phyloP scores from a whole-genome alignment of 345 rosid species.

The Sisymbrium irio region DNA sequence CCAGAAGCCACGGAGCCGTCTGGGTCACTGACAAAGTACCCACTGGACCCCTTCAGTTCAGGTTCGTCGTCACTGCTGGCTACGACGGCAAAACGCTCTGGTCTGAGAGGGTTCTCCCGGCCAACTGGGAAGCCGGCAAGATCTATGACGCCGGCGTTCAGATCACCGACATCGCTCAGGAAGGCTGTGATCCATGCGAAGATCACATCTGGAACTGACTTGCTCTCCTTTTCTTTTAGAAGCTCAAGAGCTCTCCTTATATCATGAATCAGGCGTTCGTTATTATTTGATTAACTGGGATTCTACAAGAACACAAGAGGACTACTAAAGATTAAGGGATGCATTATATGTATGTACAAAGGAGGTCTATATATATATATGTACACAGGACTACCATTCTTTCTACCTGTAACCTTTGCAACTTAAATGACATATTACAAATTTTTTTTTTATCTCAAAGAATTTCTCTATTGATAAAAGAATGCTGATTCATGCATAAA shows the following conservation, averaged over 20 bases:
- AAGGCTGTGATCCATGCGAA: slow-evolving; percentile 73
- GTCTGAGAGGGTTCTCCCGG: slow-evolving; percentile 72
- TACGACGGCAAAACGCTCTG: slow-evolving; percentile 83
- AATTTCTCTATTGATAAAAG: neutral
- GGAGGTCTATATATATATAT: slow-evolving; percentile 14
- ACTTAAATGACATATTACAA: neutral
- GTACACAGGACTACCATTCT: slow-evolving; percentile 16
- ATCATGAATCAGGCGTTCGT: neutral
- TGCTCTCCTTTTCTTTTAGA: neutral
- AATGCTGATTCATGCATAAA: neutral
- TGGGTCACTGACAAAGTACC: slow-evolving; percentile 77
- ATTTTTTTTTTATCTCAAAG: neutral
- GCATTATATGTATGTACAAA: slow-evolving; percentile 16
- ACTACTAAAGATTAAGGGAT: neutral
- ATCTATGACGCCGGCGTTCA: slow-evolving; percentile 72
- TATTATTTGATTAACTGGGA: neutral
- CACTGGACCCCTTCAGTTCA: slow-evolving; percentile 66
- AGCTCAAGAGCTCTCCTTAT: neutral
- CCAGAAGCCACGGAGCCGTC: slow-evolving; percentile 70
- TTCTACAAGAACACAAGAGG: neutral
- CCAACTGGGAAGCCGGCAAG: slow-evolving; percentile 58
- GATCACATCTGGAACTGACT: slow-evolving; percentile 46
- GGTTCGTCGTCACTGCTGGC: slow-evolving; percentile 73
- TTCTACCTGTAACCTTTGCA: slow-evolving; percentile 15
- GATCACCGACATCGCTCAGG: slow-evolving; percentile 75